A percentile compares a stretch with the other conserved stretches of the same genome.
phyloP scores from a whole-genome alignment of 306 rosid species.

The Benincasa hispida region DNA sequence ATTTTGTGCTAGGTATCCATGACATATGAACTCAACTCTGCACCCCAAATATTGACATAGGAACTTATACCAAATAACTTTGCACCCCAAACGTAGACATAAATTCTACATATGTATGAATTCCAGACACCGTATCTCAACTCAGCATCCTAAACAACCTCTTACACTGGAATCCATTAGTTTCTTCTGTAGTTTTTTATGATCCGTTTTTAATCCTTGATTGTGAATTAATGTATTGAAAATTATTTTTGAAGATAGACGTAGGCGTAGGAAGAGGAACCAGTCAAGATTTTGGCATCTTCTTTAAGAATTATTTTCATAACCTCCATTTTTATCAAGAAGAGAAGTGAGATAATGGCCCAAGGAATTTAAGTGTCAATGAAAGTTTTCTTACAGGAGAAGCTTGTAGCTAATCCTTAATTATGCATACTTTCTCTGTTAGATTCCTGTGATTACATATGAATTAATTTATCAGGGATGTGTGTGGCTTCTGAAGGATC shows the following conservation, averaged over 20 bases:
- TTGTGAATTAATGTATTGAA: background rate
- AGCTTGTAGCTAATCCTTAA: background rate
- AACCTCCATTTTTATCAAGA: background rate
- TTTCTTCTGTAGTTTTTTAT: background rate
- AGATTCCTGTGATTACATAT: background rate
- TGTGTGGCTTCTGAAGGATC: background rate
- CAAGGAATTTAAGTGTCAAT: background rate
- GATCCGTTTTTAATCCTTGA: background rate
- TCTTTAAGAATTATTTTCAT: background rate
- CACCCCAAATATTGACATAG: too few relatives aligned
- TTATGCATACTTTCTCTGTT: background rate
- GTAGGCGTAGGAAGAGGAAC: background rate
- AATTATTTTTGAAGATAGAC: background rate
- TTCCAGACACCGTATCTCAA: too few relatives aligned
- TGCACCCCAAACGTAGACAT: too few relatives aligned
- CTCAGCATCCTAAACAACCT: too few relatives aligned
- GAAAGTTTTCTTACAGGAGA: background rate
- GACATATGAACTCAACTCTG: too few relatives aligned
- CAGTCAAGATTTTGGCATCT: background rate
- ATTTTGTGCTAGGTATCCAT: too few relatives aligned
- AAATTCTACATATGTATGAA: too few relatives aligned
- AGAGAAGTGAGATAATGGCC: background rate
- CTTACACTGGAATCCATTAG: background rate
- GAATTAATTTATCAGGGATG: background rate
- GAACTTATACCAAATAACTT: too few relatives aligned